Percentiles rank a stretch among this genome's conserved stretches.
Conservation (phyloP, 129 eudicot species). For the Artemisia tridentata region DNA sequence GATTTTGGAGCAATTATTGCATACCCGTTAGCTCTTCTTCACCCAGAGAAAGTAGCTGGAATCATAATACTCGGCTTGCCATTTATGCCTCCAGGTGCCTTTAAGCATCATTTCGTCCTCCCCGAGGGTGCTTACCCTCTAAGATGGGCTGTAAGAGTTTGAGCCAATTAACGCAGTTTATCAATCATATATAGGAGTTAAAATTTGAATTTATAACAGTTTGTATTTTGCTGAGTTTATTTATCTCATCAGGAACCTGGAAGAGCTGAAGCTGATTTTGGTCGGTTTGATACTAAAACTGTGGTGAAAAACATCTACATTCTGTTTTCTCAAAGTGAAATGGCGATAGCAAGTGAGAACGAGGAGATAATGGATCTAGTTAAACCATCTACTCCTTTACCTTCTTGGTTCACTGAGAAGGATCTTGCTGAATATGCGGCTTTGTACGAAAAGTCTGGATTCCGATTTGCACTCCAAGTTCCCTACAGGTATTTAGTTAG, state of each 20-base stretch:
- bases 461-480: neutral
- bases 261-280: slow-evolving; percentile 8
- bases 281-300: too few relatives aligned
- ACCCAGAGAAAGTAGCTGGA: slow-evolving; percentile 11
- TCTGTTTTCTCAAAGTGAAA: slow-evolving; percentile 25
- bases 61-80: slow-evolving; percentile 3
- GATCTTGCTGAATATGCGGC: neutral
- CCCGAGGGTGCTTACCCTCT: slow-evolving; percentile 15
- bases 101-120: slow-evolving; percentile 2
- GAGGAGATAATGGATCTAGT: neutral
- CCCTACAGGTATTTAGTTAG: neutral
- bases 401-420: neutral
- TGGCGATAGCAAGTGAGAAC: slow-evolving; percentile 9
- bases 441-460: neutral
- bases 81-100: slow-evolving; percentile 18
- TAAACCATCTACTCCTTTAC: neutral
- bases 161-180: too few relatives aligned
- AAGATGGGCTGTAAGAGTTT: slow-evolving; percentile 1
- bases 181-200: too few relatives aligned
- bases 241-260: slow-evolving; percentile 23
- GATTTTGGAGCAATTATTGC: slow-evolving; percentile 19
- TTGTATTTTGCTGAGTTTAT: too few relatives aligned
- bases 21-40: slow-evolving; percentile 12
- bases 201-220: too few relatives aligned
- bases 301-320: slow-evolving; percentile 12